A percentile compares a stretch with the other conserved stretches of the same genome.
Conservation (phyloP, 805 yeast species). For the Candida lessepsii region DNA sequence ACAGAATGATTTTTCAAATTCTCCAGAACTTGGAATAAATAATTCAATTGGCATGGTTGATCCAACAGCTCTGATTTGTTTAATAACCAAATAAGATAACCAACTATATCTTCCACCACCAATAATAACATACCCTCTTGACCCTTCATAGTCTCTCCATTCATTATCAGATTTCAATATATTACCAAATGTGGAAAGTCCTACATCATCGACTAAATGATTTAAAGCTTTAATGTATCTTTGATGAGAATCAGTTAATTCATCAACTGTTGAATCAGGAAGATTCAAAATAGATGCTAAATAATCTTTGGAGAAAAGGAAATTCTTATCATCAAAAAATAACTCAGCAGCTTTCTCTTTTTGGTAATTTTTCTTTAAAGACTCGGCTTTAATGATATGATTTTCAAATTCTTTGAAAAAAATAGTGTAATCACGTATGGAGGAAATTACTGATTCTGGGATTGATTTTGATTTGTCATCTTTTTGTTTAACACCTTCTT, state of each 20-base stretch:
- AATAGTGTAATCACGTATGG: conserved; percentile 23
- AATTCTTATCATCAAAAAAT: conserved; percentile 38
- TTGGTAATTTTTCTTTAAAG: conserved; percentile 43
- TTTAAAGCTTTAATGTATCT: conserved; percentile 32
- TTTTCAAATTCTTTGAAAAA: conserved; percentile 34
- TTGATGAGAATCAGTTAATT: conserved; percentile 38
- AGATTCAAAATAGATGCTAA: conserved; percentile 43
- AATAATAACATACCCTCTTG: conserved; percentile 46
- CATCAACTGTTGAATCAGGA: conserved; percentile 29
- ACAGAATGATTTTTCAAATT: conserved; percentile 49
- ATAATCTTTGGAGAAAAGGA: conserved; percentile 47
- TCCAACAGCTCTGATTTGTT: conserved; percentile 45
- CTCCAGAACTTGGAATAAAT: conserved; percentile 42
- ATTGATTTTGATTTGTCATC: neutral
- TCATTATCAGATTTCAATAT: conserved; percentile 35
- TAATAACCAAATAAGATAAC: conserved; percentile 49
- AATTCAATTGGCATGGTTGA: conserved; percentile 51
- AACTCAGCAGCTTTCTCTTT: conserved; percentile 44
- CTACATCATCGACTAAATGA: conserved; percentile 24
- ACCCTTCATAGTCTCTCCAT: conserved; percentile 32
- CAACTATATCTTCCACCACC: conserved; percentile 55
- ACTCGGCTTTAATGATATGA: conserved; percentile 36
- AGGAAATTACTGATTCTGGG: neutral
- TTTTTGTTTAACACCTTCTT: neutral
- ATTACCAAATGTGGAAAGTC: conserved; percentile 36